Conservation (phyloP, 1,284 basidiomycete species). For the Moesziomyces sp. region DNA sequence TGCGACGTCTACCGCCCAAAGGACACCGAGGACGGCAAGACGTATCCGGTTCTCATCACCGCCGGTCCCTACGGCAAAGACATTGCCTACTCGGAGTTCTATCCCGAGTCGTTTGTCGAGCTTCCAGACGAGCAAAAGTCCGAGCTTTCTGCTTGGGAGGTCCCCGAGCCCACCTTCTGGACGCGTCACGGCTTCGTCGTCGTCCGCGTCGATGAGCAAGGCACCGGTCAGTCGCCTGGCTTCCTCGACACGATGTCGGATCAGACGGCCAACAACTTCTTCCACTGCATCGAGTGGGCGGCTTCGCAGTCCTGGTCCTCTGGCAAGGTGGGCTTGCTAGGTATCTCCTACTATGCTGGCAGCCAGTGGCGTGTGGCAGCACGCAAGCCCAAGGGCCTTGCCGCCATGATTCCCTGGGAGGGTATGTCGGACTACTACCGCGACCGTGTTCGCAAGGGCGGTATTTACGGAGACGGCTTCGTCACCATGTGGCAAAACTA, state of each 20-base stretch:
- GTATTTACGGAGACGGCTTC: conserved; percentile 65
- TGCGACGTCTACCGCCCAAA: conserved; percentile 64
- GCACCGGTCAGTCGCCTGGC: conserved; percentile 62
- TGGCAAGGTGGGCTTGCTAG: conserved; percentile 66
- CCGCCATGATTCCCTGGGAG: conserved; percentile 68
- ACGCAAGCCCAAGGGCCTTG: conserved; percentile 64
- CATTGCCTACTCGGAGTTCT: conserved; percentile 60
- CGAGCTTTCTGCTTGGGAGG: conserved; percentile 65
- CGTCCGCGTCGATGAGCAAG: conserved; percentile 67
- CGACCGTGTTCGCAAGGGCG: conserved; percentile 65
- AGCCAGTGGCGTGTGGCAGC: conserved; percentile 68
- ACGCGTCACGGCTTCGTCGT: conserved; percentile 65
- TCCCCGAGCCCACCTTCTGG: conserved; percentile 66
- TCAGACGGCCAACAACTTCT: conserved; percentile 63
- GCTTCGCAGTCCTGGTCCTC: conserved; percentile 65
- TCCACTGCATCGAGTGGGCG: conserved; percentile 66
- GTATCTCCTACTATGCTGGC: conserved; percentile 67
- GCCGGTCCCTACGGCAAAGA: conserved; percentile 67
- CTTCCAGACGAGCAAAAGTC: conserved; percentile 65
- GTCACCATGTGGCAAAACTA: conserved; percentile 64
- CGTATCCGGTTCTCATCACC: conserved; percentile 64
- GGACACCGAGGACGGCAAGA: conserved; percentile 23
- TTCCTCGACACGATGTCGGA: conserved; percentile 65
- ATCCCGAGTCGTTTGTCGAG: conserved; percentile 55
- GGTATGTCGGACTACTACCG: conserved; percentile 67